Percentiles rank a stretch among this genome's conserved stretches.
These are phyloP conservation scores for Colletotrichum somersetense DNA, from an alignment of 2,329 filamentous ascomycete genomes.

Conservation along the genomic window DNA sequence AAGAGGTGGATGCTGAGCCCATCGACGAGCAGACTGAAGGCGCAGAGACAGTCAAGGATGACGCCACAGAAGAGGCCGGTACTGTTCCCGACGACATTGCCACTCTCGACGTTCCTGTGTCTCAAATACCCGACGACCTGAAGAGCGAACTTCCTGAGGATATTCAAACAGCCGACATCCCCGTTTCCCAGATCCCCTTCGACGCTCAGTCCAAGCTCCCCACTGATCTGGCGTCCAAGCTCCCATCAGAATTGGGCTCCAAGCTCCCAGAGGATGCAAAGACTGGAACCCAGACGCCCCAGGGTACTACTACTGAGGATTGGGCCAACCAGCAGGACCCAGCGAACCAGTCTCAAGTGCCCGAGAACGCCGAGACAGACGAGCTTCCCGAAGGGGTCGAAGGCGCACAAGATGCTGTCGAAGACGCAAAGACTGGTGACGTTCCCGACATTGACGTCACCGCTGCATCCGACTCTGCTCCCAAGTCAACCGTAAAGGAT, in stretches of 20 bases:
- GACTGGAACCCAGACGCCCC: constrained; percentile 3
- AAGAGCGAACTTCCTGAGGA: constrained; percentile 42
- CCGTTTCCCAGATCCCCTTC: constrained; percentile 35
- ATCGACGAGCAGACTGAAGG: constrained; percentile 31
- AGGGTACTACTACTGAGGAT: constrained; percentile 17
- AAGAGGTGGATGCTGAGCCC: constrained; percentile 39
- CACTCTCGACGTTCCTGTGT: constrained; percentile 32
- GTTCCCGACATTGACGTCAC: constrained; percentile 19
- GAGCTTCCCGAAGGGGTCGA: constrained; percentile 5
- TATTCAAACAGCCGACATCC: constrained; percentile 39
- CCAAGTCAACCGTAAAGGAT: constrained; percentile 33
- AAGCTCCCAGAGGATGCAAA: constrained; percentile 11
- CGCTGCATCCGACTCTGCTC: constrained; percentile 16
- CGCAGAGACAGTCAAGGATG: constrained; percentile 26
- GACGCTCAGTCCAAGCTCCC: constrained; percentile 35
- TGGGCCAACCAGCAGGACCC: constrained; percentile 34
- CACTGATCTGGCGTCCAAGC: constrained; percentile 30
- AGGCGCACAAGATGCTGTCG: neutral
- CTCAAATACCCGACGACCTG: constrained; percentile 28
- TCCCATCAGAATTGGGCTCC: constrained; percentile 22
- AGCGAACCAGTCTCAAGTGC: constrained; percentile 25
- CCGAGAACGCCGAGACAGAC: constrained; percentile 21
- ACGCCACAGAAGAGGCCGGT: constrained; percentile 25
- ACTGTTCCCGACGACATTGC: constrained; percentile 32
- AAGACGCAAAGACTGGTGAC: constrained; percentile 22